A percentile compares a stretch with the other conserved stretches of the same genome.
Evolutionary conservation across 352 stramenopile species (phyloP).

Genomic region (Globisporangium nunn): DNA sequence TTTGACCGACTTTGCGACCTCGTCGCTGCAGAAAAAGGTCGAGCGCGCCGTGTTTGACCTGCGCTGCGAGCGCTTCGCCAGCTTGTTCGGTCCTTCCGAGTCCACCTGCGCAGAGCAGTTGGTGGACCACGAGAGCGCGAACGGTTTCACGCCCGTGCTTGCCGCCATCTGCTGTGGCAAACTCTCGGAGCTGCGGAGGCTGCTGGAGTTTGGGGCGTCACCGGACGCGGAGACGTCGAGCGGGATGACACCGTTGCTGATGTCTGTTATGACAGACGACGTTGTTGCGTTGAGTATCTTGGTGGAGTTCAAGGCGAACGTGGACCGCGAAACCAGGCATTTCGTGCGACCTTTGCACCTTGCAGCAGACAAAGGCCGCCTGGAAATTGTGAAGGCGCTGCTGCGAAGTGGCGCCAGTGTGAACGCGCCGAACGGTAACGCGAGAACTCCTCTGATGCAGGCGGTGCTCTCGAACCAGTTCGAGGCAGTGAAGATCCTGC

Average conservation of each 20-base stretch:
- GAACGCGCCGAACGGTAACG: slow-evolving; percentile 17
- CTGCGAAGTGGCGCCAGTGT: slow-evolving; percentile 29
- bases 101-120: slow-evolving; percentile 4
- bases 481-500: slow-evolving; percentile 25
- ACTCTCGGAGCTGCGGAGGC: slow-evolving; percentile 23
- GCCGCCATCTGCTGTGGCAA: slow-evolving; percentile 35
- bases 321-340: slow-evolving; percentile 28
- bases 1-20: slow-evolving; percentile 25
- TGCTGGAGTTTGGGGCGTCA: slow-evolving; percentile 43
- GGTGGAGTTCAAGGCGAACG: slow-evolving; percentile 31
- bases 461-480: slow-evolving; percentile 33
- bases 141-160: slow-evolving; percentile 45
- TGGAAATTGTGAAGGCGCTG: slow-evolving; percentile 28
- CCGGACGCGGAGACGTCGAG: slow-evolving; percentile 28
- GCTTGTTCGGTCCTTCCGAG: slow-evolving; percentile 23
- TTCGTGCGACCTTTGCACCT: slow-evolving; percentile 31
- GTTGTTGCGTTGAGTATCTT: slow-evolving; percentile 40
- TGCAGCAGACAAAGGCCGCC: slow-evolving; percentile 42
- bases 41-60: slow-evolving; percentile 34
- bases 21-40: slow-evolving; percentile 31
- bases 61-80: slow-evolving; percentile 31
- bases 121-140: slow-evolving; percentile 47
- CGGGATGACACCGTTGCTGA: slow-evolving; percentile 50
- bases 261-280: slow-evolving; percentile 35
- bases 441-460: slow-evolving; percentile 41